Conservation (phyloP, 1,284 basidiomycete genomes). For the Tylopilus sp. region DNA sequence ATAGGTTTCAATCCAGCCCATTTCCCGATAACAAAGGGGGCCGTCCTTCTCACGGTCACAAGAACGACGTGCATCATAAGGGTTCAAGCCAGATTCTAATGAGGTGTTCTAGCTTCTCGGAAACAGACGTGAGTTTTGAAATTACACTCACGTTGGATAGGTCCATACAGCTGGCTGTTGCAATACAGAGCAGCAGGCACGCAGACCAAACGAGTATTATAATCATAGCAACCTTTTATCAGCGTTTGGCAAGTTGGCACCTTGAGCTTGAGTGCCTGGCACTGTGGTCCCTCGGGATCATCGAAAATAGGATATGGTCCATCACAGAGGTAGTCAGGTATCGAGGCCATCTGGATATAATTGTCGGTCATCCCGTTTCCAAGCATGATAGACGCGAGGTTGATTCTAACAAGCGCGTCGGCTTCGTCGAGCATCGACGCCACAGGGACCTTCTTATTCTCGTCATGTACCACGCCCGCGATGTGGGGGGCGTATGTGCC, state of each 20-base stretch:
- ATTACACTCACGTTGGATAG: slow-evolving; percentile 53
- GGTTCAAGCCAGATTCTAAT: slow-evolving; percentile 61
- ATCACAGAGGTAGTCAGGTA: slow-evolving; percentile 81
- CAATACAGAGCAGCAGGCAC: slow-evolving; percentile 63
- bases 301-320: slow-evolving; percentile 72
- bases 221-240: slow-evolving; percentile 61
- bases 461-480: slow-evolving; percentile 68
- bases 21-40: slow-evolving; percentile 56
- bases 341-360: slow-evolving; percentile 65
- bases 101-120: neutral
- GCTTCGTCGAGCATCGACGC: slow-evolving; percentile 9
- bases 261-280: slow-evolving; percentile 59
- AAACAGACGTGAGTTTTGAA: neutral
- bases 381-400: slow-evolving; percentile 75
- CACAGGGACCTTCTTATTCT: slow-evolving; percentile 58
- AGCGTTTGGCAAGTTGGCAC: slow-evolving; percentile 70
- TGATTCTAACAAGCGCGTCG: slow-evolving; percentile 54
- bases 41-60: slow-evolving; percentile 70
- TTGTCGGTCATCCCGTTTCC: slow-evolving; percentile 84
- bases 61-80: slow-evolving; percentile 80
- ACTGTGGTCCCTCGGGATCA: slow-evolving; percentile 66
- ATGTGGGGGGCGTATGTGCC: slow-evolving; percentile 82
- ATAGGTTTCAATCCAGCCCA: slow-evolving; percentile 65
- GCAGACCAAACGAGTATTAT: slow-evolving; percentile 55
- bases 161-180: slow-evolving; percentile 52